Conservation (phyloP, 2,329 filamentous ascomycete species). For the Ramichloridium luteum region DNA sequence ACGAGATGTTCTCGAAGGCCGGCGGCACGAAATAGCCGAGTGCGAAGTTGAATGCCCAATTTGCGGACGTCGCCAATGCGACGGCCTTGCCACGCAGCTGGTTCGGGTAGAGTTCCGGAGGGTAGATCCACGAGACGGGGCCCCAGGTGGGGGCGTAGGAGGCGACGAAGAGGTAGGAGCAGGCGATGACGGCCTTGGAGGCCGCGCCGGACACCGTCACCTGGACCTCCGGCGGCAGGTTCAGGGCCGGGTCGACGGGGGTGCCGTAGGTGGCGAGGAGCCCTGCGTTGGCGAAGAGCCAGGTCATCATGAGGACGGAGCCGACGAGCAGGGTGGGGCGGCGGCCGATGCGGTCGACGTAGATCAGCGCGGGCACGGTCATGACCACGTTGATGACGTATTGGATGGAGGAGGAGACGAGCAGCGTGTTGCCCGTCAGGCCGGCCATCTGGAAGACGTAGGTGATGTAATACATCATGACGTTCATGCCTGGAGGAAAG, state of each 20-base stretch:
- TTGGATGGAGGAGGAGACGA: conserved; percentile 57
- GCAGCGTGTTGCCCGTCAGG: conserved; percentile 39
- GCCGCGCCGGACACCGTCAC: conserved; percentile 28
- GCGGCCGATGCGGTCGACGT: conserved; percentile 63
- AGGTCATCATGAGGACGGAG: conserved; percentile 50
- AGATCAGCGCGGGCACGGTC: conserved; percentile 65
- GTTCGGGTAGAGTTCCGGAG: conserved; percentile 49
- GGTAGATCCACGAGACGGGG: conserved; percentile 41
- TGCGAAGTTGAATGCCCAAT: conserved; percentile 50
- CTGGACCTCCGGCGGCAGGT: conserved; percentile 28
- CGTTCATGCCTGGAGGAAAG: too few relatives aligned
- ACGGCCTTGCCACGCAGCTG: conserved; percentile 49
- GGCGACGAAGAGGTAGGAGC: conserved; percentile 60
- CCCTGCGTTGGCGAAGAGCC: conserved; percentile 50
- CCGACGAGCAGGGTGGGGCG: conserved; percentile 55
- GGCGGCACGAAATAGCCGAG: conserved; percentile 48
- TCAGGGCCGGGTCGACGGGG: conserved; percentile 17
- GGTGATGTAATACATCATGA: conserved; percentile 18
- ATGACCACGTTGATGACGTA: conserved; percentile 69
- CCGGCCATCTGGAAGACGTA: conserved; percentile 65
- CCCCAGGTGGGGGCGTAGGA: conserved; percentile 46
- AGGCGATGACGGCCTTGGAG: conserved; percentile 41
- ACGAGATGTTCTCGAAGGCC: conserved; percentile 44
- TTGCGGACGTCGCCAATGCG: conserved; percentile 43
- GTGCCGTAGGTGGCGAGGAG: conserved; percentile 50